These are phyloP conservation scores for Collybia nuda DNA, from an alignment of 768 basidiomycete species.

Conservation along the genomic window DNA sequence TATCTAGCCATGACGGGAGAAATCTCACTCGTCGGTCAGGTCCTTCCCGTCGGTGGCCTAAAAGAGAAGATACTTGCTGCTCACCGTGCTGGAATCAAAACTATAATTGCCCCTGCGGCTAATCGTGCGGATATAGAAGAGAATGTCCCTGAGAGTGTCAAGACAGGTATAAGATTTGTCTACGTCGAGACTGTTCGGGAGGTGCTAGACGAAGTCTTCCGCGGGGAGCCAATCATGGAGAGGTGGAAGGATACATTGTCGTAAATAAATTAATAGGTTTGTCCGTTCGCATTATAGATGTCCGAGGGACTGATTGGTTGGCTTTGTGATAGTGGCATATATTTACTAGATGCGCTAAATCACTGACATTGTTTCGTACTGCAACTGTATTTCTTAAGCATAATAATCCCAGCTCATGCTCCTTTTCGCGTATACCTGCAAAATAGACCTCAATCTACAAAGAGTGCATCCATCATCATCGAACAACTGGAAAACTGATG, in stretches of 20 bases:
- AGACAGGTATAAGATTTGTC: slow-evolving; percentile 91
- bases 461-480: too few species aligned
- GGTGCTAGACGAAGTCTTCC: slow-evolving; percentile 87
- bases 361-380: slow-evolving; percentile 11
- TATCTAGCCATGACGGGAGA: slow-evolving; percentile 93
- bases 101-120: slow-evolving; percentile 81
- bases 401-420: slow-evolving; percentile 2
- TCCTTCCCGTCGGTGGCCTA: slow-evolving; percentile 92
- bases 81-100: slow-evolving; percentile 95
- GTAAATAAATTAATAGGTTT: slow-evolving; percentile 7
- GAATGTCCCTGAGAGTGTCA: slow-evolving; percentile 95
- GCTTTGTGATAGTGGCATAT: slow-evolving; percentile 1
- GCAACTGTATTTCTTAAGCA: slow-evolving; percentile 17
- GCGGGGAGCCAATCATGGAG: slow-evolving; percentile 52
- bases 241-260: slow-evolving; percentile 63
- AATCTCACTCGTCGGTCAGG: slow-evolving; percentile 94
- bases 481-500: too few species aligned
- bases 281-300: slow-evolving; percentile 1
- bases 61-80: slow-evolving; percentile 98
- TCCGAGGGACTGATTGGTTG: neutral
- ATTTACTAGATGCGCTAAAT: slow-evolving; percentile 11
- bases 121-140: slow-evolving; percentile 95
- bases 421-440: too few species aligned
- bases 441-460: too few species aligned
- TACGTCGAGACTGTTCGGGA: slow-evolving; percentile 94